Evolutionary conservation across 1,284 basidiomycete genomes (phyloP).

Genomic region (Boletus sp.): DNA sequence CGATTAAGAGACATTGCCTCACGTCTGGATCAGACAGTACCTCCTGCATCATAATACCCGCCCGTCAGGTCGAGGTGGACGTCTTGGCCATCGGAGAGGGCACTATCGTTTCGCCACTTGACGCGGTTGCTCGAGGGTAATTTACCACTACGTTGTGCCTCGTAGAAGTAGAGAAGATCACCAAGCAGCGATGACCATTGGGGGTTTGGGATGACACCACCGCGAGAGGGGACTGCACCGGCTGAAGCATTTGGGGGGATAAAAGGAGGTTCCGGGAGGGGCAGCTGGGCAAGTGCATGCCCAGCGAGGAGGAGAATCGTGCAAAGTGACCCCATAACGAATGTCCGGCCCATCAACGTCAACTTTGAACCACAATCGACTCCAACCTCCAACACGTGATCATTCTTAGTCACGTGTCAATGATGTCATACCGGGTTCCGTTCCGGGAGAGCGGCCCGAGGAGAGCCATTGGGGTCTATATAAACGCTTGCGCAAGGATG

Average conservation of each 20-base stretch:
- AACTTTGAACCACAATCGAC: neutral
- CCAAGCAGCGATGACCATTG: constrained; percentile 83
- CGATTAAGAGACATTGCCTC: constrained; percentile 3
- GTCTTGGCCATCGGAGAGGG: constrained; percentile 72
- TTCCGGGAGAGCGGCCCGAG: neutral
- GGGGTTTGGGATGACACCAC: constrained; percentile 49
- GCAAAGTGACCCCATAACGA: constrained; percentile 25
- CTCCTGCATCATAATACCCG: constrained; percentile 91
- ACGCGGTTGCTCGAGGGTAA: constrained; percentile 72
- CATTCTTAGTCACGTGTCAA: constrained; percentile 19
- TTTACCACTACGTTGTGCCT: constrained; percentile 81
- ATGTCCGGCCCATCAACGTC: no score
- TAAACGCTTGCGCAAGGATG: constrained; percentile 5
- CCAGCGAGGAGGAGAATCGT: constrained; percentile 21
- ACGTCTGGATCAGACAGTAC: constrained; percentile 35
- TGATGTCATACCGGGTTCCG: constrained; percentile 14
- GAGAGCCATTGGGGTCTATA: constrained; percentile 11
- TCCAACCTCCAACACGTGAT: constrained; percentile 15
- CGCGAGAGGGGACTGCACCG: constrained; percentile 49
- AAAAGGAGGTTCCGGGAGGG: constrained; percentile 60
- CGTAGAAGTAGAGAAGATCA: constrained; percentile 84
- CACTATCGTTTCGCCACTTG: constrained; percentile 82
- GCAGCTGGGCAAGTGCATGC: constrained; percentile 45
- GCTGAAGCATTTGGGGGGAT: constrained; percentile 59
- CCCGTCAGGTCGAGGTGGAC: constrained; percentile 74